Conservation (phyloP, 2,329 filamentous ascomycete genomes). For the Chaetoscypha palmicola region DNA sequence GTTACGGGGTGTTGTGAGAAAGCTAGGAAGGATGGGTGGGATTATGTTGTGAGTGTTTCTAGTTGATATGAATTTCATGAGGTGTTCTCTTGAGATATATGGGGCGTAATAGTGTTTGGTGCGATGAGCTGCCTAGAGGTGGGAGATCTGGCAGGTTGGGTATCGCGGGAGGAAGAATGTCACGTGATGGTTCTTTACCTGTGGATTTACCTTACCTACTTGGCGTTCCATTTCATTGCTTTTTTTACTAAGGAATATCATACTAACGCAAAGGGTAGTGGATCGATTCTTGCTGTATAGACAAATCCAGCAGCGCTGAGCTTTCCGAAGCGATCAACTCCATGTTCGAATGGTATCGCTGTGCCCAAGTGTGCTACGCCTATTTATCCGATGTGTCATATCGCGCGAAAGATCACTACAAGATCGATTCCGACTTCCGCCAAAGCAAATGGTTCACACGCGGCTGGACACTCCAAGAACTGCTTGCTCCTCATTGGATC, state of each 20-base stretch:
- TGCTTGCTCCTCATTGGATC: conserved; percentile 3
- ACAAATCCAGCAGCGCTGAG: conserved; percentile 5
- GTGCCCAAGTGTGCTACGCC: conserved; percentile 7
- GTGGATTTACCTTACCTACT: too few species aligned
- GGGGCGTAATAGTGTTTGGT: too few species aligned
- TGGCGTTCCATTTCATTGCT: too few species aligned
- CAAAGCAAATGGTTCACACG: conserved; percentile 2
- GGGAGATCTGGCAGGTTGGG: too few species aligned
- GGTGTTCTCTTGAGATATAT: too few species aligned
- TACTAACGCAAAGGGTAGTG: not conserved
- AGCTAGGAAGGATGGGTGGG: conserved; percentile 4
- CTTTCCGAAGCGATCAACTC: conserved; percentile 8
- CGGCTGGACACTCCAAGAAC: conserved; percentile 5
- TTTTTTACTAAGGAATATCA: too few species aligned
- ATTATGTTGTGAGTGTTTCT: conserved; percentile 4
- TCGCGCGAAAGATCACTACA: not conserved
- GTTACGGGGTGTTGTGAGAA: conserved; percentile 7
- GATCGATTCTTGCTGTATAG: conserved; percentile 9
- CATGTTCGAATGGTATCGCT: conserved; percentile 7
- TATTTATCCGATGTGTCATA: conserved; percentile 1
- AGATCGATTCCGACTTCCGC: not conserved
- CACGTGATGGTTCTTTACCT: too few species aligned
- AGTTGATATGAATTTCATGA: too few species aligned
- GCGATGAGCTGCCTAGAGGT: too few species aligned
- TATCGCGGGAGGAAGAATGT: too few species aligned